Evolutionary conservation across 306 rosid species (phyloP).

Genomic region (Medicago ruthenica): DNA sequence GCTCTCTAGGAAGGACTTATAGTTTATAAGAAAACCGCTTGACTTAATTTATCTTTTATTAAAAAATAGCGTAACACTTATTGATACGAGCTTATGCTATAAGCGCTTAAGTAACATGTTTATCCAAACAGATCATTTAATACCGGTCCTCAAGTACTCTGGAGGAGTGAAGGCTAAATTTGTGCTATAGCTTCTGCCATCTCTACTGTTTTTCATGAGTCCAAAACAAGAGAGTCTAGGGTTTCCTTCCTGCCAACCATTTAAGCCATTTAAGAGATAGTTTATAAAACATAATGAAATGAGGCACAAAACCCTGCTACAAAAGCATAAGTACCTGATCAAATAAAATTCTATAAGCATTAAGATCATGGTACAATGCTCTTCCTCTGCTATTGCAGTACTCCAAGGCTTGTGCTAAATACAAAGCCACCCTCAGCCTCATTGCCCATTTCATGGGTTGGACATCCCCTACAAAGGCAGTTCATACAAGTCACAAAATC

Average conservation of each 20-base stretch:
- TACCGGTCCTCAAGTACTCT: slow-evolving; percentile 96
- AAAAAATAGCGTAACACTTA: neutral
- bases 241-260: slow-evolving; percentile 74
- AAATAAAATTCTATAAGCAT: slow-evolving; percentile 94
- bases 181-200: slow-evolving; percentile 96
- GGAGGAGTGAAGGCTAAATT: slow-evolving; percentile 99
- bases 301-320: slow-evolving; percentile 14
- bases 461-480: slow-evolving; percentile 71
- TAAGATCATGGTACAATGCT: slow-evolving; percentile 94
- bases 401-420: slow-evolving; percentile 94
- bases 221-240: slow-evolving; percentile 98
- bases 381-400: slow-evolving; percentile 88
- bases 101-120: neutral
- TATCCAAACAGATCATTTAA: slow-evolving; percentile 3
- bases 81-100: too few relatives aligned
- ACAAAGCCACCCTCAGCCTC: slow-evolving; percentile 98
- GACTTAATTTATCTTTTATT: neutral
- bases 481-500: slow-evolving; percentile 46
- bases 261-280: slow-evolving; percentile 31
- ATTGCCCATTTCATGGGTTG: slow-evolving; percentile 99
- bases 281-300: slow-evolving; percentile 33
- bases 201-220: slow-evolving; percentile 98
- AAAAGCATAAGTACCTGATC: slow-evolving; percentile 65
- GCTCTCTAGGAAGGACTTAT: neutral
- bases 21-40: neutral